Base-by-base conservation (phyloP, 352 stramenopile species). In the Aphanomyces stellatus region DNA sequence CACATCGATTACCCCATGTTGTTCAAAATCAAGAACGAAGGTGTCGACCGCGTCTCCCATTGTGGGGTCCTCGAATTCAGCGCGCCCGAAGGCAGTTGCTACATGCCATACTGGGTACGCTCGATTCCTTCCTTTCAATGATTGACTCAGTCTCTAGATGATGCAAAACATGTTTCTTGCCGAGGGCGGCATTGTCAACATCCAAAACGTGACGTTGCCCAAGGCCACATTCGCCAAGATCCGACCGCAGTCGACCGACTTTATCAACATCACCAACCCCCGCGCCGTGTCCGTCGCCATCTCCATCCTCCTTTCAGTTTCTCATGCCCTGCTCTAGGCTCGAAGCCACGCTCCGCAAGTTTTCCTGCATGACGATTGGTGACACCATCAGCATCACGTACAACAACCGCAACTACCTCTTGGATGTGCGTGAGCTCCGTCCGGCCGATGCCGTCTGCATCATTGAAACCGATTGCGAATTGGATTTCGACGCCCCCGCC, bases 1-100 rank as follows among this genome's bases (percentile, higher is more conserved):
- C 90, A 98, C 72, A 97, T 99, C 28, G 96, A 99, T 74, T 99
- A 99, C 75, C 97, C 97, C 62, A 99, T 99, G 96, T 85, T 99
- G 13, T 99, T 99, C 74, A 94, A 98, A 70, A 82, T 99, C 42
- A 88, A 85, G 5, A 97, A 94, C 51, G 79, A 93, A 71, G 80
- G 72, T 11, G 79, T 78, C 55, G 88, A 93, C 28, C 94, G 90
- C 68, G 90, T 84, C 19, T 98, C 95, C 40, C 97, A 99, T 74
- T 98, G 92, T 56, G 97, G 97, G 65, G 97, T 99, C 30, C 73
- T 99, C 43, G 97, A 99, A 87, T 99, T 99, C 75, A 99, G 96
- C 51, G 97, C 97, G 0, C 87, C 96, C 7, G 96, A 99, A 78
- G 97, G 97, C 11, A 98, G 81, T 17, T 98, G 95, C 76, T 99